Evolutionary conservation across 495 filamentous ascomycete genomes (phyloP), one percentile per base, ranked within the genome.

Genomic region (Achaetomiella virescens): DNA sequence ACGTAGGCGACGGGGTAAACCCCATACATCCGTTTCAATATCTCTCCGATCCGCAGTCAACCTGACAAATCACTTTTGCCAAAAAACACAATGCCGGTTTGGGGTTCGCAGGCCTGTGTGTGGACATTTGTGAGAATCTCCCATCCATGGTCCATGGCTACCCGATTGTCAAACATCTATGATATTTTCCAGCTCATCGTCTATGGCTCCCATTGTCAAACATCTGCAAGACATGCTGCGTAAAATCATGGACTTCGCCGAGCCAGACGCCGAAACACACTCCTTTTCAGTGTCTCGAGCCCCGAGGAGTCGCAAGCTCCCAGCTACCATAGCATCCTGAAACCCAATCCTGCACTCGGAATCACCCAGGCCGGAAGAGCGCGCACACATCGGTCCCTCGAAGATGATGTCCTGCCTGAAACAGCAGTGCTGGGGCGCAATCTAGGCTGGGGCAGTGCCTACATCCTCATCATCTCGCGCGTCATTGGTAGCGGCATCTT

Each of bases 401-500:
- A 84, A 54, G 69, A 81, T 58, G 76, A 84, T 65, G 78, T 85
- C 29, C 70, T 85, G 14, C 83, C 83, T 25, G 80, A 87, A 48
- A 83, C 83, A 3, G 81, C 85, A 0, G 75, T 76, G 0, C 65
- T 80, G 38, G 84, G 86, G 22, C 79, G 85, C 14, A 52, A 52
- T 44, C 72, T 89, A 41, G 77, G 72, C 59, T 88, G 85, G 85
- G 73, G 73, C 45, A 84, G 80, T 60, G 84, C 86, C 0, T 89
- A 86, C 65, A 86, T 91, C 41, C 72, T 89, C n/a, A 82, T 86
- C 42, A 82, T 90, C 40, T 89, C 85, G 0, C 81, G 85, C 0
- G 84, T 91, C 1, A 84, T 91, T 51, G 88, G 88, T 0, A 82
- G 78, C 61, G 87, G 86, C 29, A 87, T 91, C 56, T 91, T 90